A percentile compares a stretch with the other conserved stretches of the same genome.
Conservation (phyloP, 352 stramenopile species). For the Phytophthora macrochlamydospora region DNA sequence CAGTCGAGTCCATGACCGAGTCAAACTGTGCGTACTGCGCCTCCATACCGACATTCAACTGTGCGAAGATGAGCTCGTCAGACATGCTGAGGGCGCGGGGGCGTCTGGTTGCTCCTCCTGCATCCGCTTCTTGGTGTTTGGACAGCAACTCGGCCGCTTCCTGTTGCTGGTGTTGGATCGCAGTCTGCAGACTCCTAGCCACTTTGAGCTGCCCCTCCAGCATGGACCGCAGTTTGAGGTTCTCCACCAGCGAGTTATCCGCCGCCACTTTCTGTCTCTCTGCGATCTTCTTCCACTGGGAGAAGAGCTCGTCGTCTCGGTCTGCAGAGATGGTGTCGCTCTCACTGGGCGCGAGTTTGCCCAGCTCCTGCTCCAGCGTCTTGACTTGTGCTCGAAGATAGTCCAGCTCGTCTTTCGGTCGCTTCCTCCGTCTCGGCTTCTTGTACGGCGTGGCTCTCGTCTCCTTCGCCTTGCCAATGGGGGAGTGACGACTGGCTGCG, state of each 20-base stretch:
- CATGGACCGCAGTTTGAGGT: slow-evolving; percentile 33
- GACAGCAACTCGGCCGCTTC: slow-evolving; percentile 20
- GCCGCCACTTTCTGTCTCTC: slow-evolving; percentile 25
- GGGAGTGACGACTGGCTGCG: background rate
- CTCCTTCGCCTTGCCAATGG: slow-evolving; percentile 13
- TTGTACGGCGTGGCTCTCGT: slow-evolving; percentile 9
- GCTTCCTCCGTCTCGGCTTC: slow-evolving; percentile 24
- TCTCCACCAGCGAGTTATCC: slow-evolving; percentile 25
- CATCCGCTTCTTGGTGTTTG: slow-evolving; percentile 9
- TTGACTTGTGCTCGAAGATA: slow-evolving; percentile 29
- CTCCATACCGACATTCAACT: slow-evolving; percentile 26
- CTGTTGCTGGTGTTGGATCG: slow-evolving; percentile 28
- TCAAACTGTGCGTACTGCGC: slow-evolving; percentile 28
- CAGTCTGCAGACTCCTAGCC: slow-evolving; percentile 29
- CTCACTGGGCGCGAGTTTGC: slow-evolving; percentile 6
- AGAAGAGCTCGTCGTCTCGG: slow-evolving; percentile 25
- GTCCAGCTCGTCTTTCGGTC: slow-evolving; percentile 41
- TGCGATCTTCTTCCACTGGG: slow-evolving; percentile 28
- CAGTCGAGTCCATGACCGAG: slow-evolving; percentile 11
- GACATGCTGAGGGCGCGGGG: slow-evolving; percentile 15
- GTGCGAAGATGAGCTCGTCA: slow-evolving; percentile 21
- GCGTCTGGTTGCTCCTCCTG: slow-evolving; percentile 1
- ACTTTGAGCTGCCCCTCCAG: slow-evolving; percentile 34
- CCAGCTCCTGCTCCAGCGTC: slow-evolving; percentile 30
- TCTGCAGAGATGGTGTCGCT: background rate